phyloP scores from a whole-genome alignment of 169 alveolate genomes.

The Blepharisma undulans region DNA sequence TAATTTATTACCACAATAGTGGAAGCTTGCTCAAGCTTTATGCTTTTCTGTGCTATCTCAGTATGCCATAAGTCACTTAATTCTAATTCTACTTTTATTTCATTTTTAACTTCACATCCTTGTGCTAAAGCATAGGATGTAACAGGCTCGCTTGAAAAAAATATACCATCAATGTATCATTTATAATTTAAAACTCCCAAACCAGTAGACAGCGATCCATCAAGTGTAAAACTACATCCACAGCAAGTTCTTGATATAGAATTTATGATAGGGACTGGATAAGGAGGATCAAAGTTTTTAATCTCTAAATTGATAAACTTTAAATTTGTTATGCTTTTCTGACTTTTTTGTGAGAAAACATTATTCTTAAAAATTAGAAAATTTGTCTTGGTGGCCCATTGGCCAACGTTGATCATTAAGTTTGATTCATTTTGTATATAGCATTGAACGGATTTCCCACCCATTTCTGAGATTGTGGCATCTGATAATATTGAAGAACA shows the following conservation, averaged over 20 bases:
- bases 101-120: not conserved
- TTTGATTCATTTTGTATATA: not conserved
- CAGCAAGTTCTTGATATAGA: not conserved
- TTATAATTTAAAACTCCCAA: not conserved
- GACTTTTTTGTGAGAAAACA: not conserved
- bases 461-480: not conserved
- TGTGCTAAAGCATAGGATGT: not conserved
- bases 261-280: not conserved
- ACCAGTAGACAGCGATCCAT: not conserved
- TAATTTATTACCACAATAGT: not conserved
- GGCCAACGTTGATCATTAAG: not conserved
- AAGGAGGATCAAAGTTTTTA: not conserved
- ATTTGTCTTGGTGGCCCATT: not conserved
- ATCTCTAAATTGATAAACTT: not conserved
- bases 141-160: not conserved
- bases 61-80: not conserved
- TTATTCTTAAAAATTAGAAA: not conserved
- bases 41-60: not conserved
- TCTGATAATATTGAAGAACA: not conserved
- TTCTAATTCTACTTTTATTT: not conserved
- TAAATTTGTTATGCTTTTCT: not conserved
- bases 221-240: not conserved
- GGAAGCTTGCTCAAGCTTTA: not conserved
- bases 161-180: not conserved
- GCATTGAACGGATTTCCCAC: not conserved